These are phyloP conservation scores for Eustoma russellianum DNA, from an alignment of 257 asterid genomes.

Conservation along the genomic window DNA sequence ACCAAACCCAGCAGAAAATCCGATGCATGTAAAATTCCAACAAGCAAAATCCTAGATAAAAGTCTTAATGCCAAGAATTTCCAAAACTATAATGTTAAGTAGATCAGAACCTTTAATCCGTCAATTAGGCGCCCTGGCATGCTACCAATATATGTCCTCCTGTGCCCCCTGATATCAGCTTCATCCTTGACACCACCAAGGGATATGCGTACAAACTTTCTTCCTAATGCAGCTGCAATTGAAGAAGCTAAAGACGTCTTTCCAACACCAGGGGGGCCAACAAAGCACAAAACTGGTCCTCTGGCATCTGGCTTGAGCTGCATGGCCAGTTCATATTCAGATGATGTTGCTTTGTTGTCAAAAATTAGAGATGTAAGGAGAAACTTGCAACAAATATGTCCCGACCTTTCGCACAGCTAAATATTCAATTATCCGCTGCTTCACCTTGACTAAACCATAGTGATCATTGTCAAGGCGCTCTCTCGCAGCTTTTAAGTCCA, in stretches of 20 bases:
- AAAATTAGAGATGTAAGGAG: constrained; percentile 9
- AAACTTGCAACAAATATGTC: constrained; percentile 9
- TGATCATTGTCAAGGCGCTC: constrained; percentile 90
- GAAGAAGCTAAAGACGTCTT: constrained; percentile 98
- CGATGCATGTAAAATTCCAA: not conserved
- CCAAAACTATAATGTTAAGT: too few species aligned
- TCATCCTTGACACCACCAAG: constrained; percentile 98
- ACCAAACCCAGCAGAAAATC: not conserved
- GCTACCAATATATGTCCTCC: constrained; percentile 97
- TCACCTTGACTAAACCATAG: constrained; percentile 87
- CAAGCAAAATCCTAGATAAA: not conserved
- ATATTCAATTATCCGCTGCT: constrained; percentile 95
- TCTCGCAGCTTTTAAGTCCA: constrained; percentile 79
- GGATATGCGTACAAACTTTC: constrained; percentile 93
- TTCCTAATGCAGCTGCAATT: constrained; percentile 90
- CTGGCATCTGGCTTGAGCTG: constrained; percentile 99
- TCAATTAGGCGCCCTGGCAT: constrained; percentile 99
- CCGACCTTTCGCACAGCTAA: constrained; percentile 96
- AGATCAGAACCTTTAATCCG: constrained; percentile 69
- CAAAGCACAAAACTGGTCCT: constrained; percentile 97
- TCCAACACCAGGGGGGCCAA: constrained; percentile 99
- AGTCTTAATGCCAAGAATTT: too few species aligned
- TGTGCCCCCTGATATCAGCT: constrained; percentile 97
- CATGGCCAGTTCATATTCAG: constrained; percentile 17
- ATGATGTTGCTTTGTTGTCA: constrained; percentile 4